Percentiles rank a stretch among this genome's conserved stretches.
phyloP scores from a whole-genome alignment of 345 rosid genomes.

The Bruguiera sexangula region DNA sequence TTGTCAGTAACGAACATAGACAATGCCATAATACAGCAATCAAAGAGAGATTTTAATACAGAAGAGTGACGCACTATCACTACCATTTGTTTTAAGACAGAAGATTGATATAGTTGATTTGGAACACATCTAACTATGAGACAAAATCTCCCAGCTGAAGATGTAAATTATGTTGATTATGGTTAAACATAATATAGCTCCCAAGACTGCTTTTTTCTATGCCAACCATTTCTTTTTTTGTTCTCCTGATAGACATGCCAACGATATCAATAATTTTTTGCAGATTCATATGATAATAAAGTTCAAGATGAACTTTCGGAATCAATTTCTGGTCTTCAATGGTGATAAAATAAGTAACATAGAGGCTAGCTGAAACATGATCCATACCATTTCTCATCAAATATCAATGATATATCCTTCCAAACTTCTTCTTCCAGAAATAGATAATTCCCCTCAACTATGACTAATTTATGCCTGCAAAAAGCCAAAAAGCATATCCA shows the following conservation, averaged over 20 bases:
- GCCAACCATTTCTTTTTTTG: no score
- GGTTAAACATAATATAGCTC: not conserved
- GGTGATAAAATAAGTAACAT: slow-evolving; percentile 1
- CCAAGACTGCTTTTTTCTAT: not conserved
- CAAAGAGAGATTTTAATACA: not conserved
- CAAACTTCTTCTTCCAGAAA: slow-evolving; percentile 62
- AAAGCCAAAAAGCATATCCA: slow-evolving; percentile 4
- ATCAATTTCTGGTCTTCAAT: not conserved
- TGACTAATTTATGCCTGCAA: slow-evolving; percentile 83
- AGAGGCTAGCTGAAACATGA: not conserved
- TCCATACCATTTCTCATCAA: slow-evolving; percentile 89
- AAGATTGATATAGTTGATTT: not conserved
- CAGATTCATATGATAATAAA: not conserved
- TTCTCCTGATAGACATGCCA: no score
- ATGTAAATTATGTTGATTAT: not conserved
- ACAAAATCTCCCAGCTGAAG: not conserved
- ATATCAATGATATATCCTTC: slow-evolving; percentile 68
- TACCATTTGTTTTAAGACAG: not conserved
- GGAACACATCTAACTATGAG: not conserved
- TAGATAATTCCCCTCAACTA: slow-evolving; percentile 87
- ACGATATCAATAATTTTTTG: no score
- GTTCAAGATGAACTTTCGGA: not conserved
- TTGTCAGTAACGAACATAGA: not conserved
- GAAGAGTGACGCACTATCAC: not conserved
- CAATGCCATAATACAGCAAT: not conserved